Base-by-base conservation (phyloP, 306 rosid genomes). In the Prunus davidiana region DNA sequence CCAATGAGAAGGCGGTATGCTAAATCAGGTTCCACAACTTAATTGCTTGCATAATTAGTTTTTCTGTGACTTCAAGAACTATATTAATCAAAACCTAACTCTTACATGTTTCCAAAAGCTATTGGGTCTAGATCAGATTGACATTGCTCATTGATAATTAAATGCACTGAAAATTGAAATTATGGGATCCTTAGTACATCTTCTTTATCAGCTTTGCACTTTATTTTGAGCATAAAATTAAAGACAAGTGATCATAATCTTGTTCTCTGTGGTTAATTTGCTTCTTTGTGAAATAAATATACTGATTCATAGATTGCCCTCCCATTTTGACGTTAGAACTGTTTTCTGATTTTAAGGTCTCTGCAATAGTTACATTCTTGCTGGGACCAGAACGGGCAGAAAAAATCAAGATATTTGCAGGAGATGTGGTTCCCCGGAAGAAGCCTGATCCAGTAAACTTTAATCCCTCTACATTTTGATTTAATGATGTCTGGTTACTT, bases 1-100 rank as follows among this genome's bases (percentile, higher is more conserved):
- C 99, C 41, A 95, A 95, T 79, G 99, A 95, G 92, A 95, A 95
- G 90, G 97, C 97, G 99, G 97, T 95, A 95, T 84, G 93, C 90
- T 83, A 32, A 74, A 88, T 81, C 84, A 75, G 83, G 83, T 86
- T 79, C 52, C 81, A 72, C 75, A 82, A 64, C 19, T 72, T 68
- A 79, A 47, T 73, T 84, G 71, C 73, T 83, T 57, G 67, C 58
- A 61, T 76, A 5, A 51, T 67, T 64, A 66, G 22, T 79, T 52
- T 76, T 64, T 76, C 45, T 55, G 20, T 4, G 58, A 56, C 49
- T 3, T 52, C 45, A 20, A 69, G 58, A 49, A 47, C 58, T 54
- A 68, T 25, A 50, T 14, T 16, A 18, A 50, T 77, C 24, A 28
- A 67, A 61, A 80, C 34, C 64, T 27, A 28, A 47, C 65, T 73